Percentiles rank a stretch among this genome's conserved stretches.
phyloP scores from a whole-genome alignment of 441 rosid genomes.

The Lepidium campestre region DNA sequence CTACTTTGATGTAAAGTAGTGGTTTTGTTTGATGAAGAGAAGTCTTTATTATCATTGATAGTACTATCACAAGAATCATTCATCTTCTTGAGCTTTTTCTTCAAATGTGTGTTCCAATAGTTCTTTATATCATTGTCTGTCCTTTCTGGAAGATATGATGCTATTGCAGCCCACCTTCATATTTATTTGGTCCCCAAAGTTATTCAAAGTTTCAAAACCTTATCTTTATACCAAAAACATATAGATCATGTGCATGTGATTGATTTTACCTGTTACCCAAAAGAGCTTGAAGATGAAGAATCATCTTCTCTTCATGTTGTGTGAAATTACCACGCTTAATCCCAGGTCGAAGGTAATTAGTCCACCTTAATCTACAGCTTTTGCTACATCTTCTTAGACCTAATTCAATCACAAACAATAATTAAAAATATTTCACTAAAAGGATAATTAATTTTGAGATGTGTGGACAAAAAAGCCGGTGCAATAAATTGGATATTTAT shows the following conservation, averaged over 20 bases:
- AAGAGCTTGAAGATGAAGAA: conserved; percentile 69
- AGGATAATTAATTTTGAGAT: neutral
- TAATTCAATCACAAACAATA: conserved; percentile 14
- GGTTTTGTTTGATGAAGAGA: conserved; percentile 15
- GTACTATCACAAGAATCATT: conserved; percentile 22
- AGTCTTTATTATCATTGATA: conserved; percentile 17
- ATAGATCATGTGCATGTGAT: conserved; percentile 16
- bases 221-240: neutral
- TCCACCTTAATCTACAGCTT: conserved; percentile 71
- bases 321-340: conserved; percentile 65
- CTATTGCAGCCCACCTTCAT: conserved; percentile 73
- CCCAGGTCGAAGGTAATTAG: conserved; percentile 66
- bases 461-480: conserved; percentile 17
- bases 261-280: conserved; percentile 52
- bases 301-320: conserved; percentile 62
- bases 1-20: conserved; percentile 1
- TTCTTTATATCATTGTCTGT: conserved; percentile 68
- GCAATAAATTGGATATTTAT: conserved; percentile 4
- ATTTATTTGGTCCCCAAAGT: conserved; percentile 19
- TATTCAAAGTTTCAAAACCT: conserved; percentile 3
- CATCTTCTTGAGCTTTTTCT: conserved; percentile 50
- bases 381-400: conserved; percentile 68
- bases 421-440: neutral
- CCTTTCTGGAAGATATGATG: conserved; percentile 67
- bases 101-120: conserved; percentile 68